These are phyloP conservation scores for Penicillium hesseltinei DNA, from an alignment of 2,329 filamentous ascomycete species.

Conservation along the genomic window DNA sequence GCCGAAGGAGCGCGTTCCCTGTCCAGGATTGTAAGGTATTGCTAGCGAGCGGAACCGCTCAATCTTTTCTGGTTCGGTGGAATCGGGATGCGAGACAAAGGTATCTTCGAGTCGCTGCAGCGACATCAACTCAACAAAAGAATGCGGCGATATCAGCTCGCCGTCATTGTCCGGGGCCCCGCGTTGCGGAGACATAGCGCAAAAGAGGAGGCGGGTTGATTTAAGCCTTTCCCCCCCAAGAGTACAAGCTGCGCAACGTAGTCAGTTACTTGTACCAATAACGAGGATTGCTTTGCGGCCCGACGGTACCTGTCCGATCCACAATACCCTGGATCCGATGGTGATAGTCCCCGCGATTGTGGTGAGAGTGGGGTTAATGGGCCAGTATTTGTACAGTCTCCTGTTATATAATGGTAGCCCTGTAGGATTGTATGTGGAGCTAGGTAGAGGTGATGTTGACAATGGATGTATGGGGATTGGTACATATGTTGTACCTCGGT, in stretches of 20 bases:
- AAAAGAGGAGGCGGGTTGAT: not conserved
- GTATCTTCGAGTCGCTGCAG: constrained; percentile 28
- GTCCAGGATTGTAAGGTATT: constrained; percentile 44
- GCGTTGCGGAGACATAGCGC: constrained; percentile 18
- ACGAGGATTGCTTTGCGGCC: not conserved
- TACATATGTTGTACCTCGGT: constrained; percentile 7
- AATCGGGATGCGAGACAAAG: constrained; percentile 4
- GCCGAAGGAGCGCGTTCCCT: constrained; percentile 49
- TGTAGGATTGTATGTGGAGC: not conserved
- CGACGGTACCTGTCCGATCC: not conserved
- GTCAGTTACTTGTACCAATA: not conserved
- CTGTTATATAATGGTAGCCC: not conserved
- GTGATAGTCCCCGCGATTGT: not conserved
- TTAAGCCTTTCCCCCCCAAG: too few species aligned
- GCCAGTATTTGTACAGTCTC: not conserved
- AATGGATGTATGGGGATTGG: not conserved
- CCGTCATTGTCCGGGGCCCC: constrained; percentile 4
- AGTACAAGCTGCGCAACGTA: not conserved
- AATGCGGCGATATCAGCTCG: constrained; percentile 15
- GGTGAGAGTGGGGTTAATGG: not conserved
- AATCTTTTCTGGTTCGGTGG: constrained; percentile 26
- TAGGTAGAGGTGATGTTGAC: not conserved
- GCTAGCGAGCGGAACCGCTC: constrained; percentile 32
- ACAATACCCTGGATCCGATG: not conserved
- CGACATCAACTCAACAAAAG: constrained; percentile 35